Conservation (phyloP, 257 asterid species). For the Cruciata laevipes region DNA sequence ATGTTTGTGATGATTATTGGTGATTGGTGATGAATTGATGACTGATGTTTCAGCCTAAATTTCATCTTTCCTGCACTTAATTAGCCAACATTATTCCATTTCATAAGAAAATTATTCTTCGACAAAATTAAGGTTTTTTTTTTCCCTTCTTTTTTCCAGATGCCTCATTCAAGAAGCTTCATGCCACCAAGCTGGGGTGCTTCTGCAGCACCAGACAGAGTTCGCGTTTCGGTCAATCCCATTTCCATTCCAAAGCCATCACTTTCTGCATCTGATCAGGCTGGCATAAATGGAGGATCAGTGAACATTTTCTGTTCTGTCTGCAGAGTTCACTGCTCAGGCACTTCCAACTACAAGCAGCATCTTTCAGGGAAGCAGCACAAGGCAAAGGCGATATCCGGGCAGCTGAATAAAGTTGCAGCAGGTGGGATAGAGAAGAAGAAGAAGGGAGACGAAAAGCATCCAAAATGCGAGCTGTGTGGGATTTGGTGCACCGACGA, state of each 20-base stretch:
- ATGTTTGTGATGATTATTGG: too few relatives aligned
- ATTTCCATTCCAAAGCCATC: neutral
- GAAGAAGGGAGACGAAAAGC: neutral
- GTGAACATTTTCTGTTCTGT: neutral
- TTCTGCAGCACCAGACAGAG: neutral
- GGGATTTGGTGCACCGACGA: constrained; percentile 37
- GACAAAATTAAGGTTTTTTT: too few relatives aligned
- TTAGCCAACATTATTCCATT: too few relatives aligned
- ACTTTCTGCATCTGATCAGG: neutral
- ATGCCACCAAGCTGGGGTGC: neutral
- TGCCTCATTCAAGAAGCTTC: neutral
- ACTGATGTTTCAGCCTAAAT: too few relatives aligned
- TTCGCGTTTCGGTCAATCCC: too few relatives aligned
- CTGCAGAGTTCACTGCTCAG: constrained; percentile 28
- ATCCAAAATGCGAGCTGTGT: constrained; percentile 37
- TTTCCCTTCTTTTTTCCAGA: too few relatives aligned
- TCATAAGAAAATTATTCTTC: too few relatives aligned
- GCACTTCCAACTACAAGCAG: constrained; percentile 21
- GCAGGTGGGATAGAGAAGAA: neutral
- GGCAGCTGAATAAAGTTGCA: constrained; percentile 11
- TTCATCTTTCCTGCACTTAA: too few relatives aligned
- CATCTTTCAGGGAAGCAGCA: constrained; percentile 51
- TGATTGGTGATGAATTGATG: too few relatives aligned
- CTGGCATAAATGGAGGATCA: neutral
- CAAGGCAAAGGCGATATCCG: constrained; percentile 33